These are phyloP conservation scores for Trichoderma semiorbis DNA, from an alignment of 2,329 filamentous ascomycete genomes.

Conservation along the genomic window DNA sequence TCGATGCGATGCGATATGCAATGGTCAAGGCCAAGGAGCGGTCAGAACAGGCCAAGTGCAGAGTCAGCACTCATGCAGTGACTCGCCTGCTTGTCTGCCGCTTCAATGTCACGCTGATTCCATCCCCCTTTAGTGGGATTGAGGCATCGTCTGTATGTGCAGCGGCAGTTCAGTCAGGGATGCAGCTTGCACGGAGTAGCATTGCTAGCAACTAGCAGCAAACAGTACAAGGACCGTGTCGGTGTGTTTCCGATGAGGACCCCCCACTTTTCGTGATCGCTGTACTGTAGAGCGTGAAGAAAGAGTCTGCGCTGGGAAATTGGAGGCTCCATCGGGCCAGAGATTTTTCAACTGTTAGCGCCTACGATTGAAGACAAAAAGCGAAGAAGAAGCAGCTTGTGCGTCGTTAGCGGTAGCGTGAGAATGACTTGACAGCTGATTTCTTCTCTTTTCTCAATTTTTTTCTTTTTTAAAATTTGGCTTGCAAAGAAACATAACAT, in stretches of 20 bases:
- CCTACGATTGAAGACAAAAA: neutral
- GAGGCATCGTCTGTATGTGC: neutral
- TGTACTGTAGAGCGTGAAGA: neutral
- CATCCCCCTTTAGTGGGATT: neutral
- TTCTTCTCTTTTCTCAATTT: neutral
- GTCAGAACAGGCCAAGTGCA: conserved; percentile 6
- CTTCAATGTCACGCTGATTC: neutral
- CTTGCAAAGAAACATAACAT: neutral
- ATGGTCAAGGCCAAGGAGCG: neutral
- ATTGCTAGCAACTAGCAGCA: neutral
- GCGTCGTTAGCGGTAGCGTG: neutral
- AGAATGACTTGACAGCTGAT: neutral
- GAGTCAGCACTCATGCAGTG: neutral
- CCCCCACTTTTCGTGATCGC: conserved; percentile 1
- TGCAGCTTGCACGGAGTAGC: neutral
- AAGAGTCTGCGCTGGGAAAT: neutral
- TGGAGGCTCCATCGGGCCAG: conserved; percentile 1
- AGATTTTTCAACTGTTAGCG: neutral
- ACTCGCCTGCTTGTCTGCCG: neutral
- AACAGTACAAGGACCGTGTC: neutral
- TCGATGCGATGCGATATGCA: neutral
- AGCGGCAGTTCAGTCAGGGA: neutral
- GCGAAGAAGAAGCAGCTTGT: neutral
- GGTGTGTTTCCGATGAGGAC: conserved; percentile 12
- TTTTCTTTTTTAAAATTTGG: neutral